Evolutionary conservation across 805 yeast species (phyloP).

Genomic region (Ogataea philodendri): DNA sequence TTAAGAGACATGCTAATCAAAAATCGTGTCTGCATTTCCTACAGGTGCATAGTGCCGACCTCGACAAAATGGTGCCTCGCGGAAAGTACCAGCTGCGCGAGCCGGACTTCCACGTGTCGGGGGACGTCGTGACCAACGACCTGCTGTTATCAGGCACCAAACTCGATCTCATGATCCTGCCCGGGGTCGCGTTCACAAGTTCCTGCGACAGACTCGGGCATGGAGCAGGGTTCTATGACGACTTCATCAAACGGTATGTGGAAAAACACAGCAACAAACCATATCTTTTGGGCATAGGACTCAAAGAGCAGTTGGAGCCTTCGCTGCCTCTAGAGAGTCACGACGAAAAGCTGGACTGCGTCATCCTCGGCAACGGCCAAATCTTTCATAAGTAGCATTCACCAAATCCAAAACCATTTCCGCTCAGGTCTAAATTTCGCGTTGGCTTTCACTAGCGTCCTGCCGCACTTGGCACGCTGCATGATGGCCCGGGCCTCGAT

Average conservation of each 20-base stretch:
- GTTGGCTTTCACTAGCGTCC: constrained; percentile 53
- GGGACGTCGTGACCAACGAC: constrained; percentile 21
- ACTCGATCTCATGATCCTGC: constrained; percentile 73
- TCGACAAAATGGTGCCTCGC: constrained; percentile 51
- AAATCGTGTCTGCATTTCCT: constrained; percentile 57
- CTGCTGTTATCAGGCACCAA: constrained; percentile 13
- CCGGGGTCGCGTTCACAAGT: constrained; percentile 78
- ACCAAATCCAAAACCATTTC: constrained; percentile 8
- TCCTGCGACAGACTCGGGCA: constrained; percentile 66
- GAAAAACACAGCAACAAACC: constrained; percentile 38
- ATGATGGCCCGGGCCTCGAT: constrained; percentile 50
- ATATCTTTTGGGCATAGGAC: constrained; percentile 58
- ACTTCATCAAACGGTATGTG: constrained; percentile 53
- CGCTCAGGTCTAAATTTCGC: constrained; percentile 40
- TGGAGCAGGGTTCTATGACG: constrained; percentile 93
- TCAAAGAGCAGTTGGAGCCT: constrained; percentile 57
- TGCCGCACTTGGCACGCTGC: constrained; percentile 47
- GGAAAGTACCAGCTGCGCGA: constrained; percentile 71
- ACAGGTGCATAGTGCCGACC: constrained; percentile 42
- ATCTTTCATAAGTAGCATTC: constrained; percentile 2
- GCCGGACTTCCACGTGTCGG: constrained; percentile 41
- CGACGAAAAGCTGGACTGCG: constrained; percentile 57
- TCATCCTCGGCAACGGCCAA: constrained; percentile 40
- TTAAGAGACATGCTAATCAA: constrained; percentile 29
- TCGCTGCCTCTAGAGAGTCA: constrained; percentile 50